A percentile compares a stretch with the other conserved stretches of the same genome.
Conservation (phyloP, 495 filamentous ascomycete genomes). For the Penicillium argentinense region DNA sequence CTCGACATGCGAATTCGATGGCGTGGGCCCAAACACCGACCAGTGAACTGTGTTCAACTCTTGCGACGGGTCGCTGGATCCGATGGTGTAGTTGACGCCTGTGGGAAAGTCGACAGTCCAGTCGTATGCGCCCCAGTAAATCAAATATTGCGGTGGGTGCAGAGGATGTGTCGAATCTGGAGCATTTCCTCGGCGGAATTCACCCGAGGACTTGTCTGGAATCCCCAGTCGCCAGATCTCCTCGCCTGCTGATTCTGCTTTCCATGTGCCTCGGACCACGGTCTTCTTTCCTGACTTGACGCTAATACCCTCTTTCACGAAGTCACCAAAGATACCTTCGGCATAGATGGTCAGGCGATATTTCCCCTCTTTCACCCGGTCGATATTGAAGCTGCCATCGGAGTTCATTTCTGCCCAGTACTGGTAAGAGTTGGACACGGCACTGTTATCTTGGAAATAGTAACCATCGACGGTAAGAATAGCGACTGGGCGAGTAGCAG, state of each 20-base stretch:
- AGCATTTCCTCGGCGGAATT: conserved; percentile 52
- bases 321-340: conserved; percentile 56
- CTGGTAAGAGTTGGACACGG: conserved; percentile 48
- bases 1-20: conserved; percentile 38
- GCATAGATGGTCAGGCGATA: conserved; percentile 60
- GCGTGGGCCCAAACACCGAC: conserved; percentile 52
- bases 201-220: conserved; percentile 55
- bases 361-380: conserved; percentile 48
- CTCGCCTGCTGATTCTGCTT: conserved; percentile 47
- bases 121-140: conserved; percentile 57
- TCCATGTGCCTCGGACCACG: conserved; percentile 38
- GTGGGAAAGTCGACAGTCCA: conserved; percentile 53
- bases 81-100: conserved; percentile 52
- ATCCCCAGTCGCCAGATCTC: conserved; percentile 57
- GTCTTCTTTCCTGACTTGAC: conserved; percentile 35
- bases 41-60: conserved; percentile 58
- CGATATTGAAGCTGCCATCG: conserved; percentile 46
- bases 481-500: conserved; percentile 46
- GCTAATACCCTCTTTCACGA: conserved; percentile 40
- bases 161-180: conserved; percentile 43
- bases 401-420: conserved; percentile 55
- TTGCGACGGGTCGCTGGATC: conserved; percentile 38
- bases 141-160: conserved; percentile 49
- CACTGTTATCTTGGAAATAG: conserved; percentile 58
- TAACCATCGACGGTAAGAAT: conserved; percentile 50